Base-by-base conservation (phyloP, 176 grass and related monocot genomes). In the Oryza brachyantha region DNA sequence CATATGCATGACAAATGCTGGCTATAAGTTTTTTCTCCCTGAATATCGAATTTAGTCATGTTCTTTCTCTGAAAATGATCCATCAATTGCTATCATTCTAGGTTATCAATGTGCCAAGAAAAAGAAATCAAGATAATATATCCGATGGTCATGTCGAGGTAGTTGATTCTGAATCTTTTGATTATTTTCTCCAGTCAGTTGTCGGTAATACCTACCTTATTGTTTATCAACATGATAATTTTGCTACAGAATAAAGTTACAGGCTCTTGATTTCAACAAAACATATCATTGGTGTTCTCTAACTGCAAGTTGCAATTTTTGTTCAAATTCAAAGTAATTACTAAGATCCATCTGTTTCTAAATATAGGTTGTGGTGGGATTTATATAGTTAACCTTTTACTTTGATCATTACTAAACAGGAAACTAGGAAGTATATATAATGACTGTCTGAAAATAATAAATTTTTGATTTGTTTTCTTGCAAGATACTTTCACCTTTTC, bases 61-160 rank as follows among this genome's bases (percentile, higher is more conserved):
- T 5, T 8, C 7, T 41, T n/a, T 67, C 42, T 55, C 57, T 78
- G 63, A 26, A 52, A 71, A 31, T 29, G 3, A 74, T 38, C 31
- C 22, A 10, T 78, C 70, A 35, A 35, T 46, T 79, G 5, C 9
- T 74, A 24, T 76, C 37, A 37, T 43, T 76, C 21, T 81, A 91
- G 92, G 73, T 94, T 64, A 82, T 94, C 72, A 94, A 77, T 65
- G 85, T 94, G 54, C 85, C 92, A 85, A 69, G 72, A 81, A 84
- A 93, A 84, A 83, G 72, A 84, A 88, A 43, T 78, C 76, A 29
- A 87, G 85, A 86, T 77, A 64, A 70, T 45, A 5, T 41, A 64
- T 61, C 83, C 25, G 27, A 73, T 81, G 64, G 76, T 65, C 78
- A 79, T 84, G 76, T 88, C 10, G 70, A 84, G 76, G 86, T 88